Percentiles rank a stretch among this genome's conserved stretches.
phyloP scores from a whole-genome alignment of 1,284 basidiomycete genomes.

The Peniophora sp. region DNA sequence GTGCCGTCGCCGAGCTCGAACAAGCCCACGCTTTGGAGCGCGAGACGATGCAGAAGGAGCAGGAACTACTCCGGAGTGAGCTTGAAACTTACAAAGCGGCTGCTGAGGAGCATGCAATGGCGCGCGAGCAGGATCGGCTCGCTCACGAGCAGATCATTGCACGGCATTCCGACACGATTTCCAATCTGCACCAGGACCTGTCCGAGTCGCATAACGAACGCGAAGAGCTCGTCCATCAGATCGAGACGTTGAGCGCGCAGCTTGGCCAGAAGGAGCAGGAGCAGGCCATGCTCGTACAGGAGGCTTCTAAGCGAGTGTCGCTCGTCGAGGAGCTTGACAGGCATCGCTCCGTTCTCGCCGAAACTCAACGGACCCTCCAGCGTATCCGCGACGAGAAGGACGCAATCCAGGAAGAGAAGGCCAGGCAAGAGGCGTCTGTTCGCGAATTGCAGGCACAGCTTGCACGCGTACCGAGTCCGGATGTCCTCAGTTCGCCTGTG shows the following conservation, averaged over 20 bases:
- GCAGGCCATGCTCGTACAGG: conserved; percentile 56
- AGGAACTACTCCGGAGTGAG: conserved; percentile 50
- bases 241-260: conserved; percentile 50
- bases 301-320: conserved; percentile 67
- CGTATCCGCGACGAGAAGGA: conserved; percentile 78
- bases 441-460: conserved; percentile 75
- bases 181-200: conserved; percentile 42
- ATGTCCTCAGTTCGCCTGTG: conserved; percentile 25
- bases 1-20: conserved; percentile 24
- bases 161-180: conserved; percentile 41
- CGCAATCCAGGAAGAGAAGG: conserved; percentile 63
- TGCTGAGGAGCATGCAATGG: conserved; percentile 42
- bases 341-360: conserved; percentile 66
- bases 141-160: conserved; percentile 42
- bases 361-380: conserved; percentile 69
- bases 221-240: conserved; percentile 43
- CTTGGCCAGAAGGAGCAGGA: conserved; percentile 49
- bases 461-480: conserved; percentile 42
- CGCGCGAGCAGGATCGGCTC: conserved; percentile 42
- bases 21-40: conserved; percentile 32
- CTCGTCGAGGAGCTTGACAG: conserved; percentile 67
- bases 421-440: conserved; percentile 54
- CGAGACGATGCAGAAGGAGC: conserved; percentile 39
- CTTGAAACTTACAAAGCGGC: conserved; percentile 55
- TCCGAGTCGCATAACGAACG: conserved; percentile 39